Evolutionary conservation across 768 basidiomycete species (phyloP), one percentile per base, ranked within the genome.

Genomic region (Xerocomellus chrysenteron): DNA sequence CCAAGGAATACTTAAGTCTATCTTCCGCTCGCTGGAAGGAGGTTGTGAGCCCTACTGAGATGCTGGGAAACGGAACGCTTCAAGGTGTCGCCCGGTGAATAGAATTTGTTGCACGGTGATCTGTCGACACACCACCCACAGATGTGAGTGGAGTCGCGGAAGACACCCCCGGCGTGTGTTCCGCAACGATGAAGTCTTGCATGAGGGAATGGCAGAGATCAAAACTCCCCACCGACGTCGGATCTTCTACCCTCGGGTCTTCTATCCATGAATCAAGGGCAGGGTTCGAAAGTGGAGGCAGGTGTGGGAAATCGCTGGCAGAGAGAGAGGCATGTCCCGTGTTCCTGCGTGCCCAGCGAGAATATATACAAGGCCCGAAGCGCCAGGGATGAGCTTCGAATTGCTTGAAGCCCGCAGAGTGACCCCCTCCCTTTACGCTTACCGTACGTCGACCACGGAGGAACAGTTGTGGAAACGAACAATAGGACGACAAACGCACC

Each of bases 91-190:
- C 43, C 7, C 26, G 12, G 9, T 11, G 4, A 42, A 33, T n/a
- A 51, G n/a, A 2, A 1, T 19, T 2, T 17, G 14, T 53, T 52
- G 36, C 66, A 67, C 2, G 44, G 50, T 3, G 17, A 32, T 11
- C 56, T 64, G n/a, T 60, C 40, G 5, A n/a, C 48, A 13, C 4
- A 0, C 66, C 65, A 66, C n/a, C 17, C 3, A 35, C 66, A 67
- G 6, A 3, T 16, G 36, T 17, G 9, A n/a, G 2, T 16, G 30
- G 16, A 32, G 16, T 40, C 19, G 43, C 6, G 13, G 17, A 24
- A 8, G 30, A 13, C 1, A 10, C 4, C 12, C 36, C 37, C n/a
- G 41, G 10, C 1, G 9, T 2, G 9, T 21, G 16, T 21, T 19
- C 24, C 12, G 19, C 7, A 35, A 13, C 2, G 16, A 19, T 5